phyloP scores from a whole-genome alignment of 306 rosid genomes.

The Trifolium fragiferum region DNA sequence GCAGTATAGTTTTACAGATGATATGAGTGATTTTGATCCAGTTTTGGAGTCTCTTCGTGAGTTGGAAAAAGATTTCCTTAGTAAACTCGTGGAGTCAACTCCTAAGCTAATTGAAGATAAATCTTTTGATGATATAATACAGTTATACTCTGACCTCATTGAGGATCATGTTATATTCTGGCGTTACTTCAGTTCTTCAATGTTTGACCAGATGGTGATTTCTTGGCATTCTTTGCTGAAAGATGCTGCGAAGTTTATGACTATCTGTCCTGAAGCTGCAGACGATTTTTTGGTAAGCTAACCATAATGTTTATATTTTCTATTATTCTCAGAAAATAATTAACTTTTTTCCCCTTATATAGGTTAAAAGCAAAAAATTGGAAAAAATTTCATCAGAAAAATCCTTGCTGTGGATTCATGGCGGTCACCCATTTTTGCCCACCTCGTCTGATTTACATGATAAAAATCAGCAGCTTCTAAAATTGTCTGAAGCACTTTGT shows the following conservation, averaged over 20 bases:
- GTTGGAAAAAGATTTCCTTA: conserved; percentile 68
- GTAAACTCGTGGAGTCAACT: conserved; percentile 55
- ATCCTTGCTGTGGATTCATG: conserved; percentile 83
- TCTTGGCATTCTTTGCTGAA: conserved; percentile 73
- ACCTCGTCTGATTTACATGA: conserved; percentile 58
- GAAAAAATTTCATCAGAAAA: conserved; percentile 55
- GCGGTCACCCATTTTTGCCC: conserved; percentile 88
- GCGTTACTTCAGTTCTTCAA: conserved; percentile 53
- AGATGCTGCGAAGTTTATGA: conserved; percentile 53
- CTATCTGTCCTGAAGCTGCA: conserved; percentile 62
- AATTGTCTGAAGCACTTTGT: conserved; percentile 67
- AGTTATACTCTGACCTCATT: conserved; percentile 61
- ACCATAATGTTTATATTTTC: conserved; percentile 1
- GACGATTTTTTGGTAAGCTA: conserved; percentile 65
- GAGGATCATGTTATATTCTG: conserved; percentile 72
- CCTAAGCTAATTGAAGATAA: conserved; percentile 60
- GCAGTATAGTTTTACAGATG: conserved; percentile 39
- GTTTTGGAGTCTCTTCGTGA: conserved; percentile 59
- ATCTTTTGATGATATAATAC: conserved; percentile 54
- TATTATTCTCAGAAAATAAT: conserved; percentile 24
- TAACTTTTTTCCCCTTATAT: conserved; percentile 8
- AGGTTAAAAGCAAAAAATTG: conserved; percentile 63
- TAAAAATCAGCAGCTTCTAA: conserved; percentile 60
- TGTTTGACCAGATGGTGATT: conserved; percentile 57
- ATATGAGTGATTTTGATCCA: conserved; percentile 42